Evolutionary conservation across 768 basidiomycete genomes (phyloP).

Genomic region (Leccinum rimulosum): DNA sequence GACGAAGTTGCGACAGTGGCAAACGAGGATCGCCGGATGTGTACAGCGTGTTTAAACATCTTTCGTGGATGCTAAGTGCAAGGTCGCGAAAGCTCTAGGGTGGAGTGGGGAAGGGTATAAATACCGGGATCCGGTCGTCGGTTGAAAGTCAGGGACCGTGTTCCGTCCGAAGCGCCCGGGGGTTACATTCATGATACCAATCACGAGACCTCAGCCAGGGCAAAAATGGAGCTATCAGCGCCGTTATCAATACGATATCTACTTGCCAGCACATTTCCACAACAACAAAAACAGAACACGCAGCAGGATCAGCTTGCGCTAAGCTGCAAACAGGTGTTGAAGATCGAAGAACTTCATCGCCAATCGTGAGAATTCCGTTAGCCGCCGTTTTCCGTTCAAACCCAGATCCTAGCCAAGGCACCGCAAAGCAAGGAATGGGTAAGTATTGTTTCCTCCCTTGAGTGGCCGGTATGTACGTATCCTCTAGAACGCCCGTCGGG

Average conservation of each 20-base stretch:
- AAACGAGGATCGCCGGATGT: slow-evolving; percentile 25
- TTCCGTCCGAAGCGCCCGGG: slow-evolving; percentile 15
- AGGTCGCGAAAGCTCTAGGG: background rate
- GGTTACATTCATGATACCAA: background rate
- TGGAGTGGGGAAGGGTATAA: slow-evolving; percentile 1
- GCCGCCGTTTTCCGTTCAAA: no score
- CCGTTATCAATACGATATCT: background rate
- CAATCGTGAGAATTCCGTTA: background rate
- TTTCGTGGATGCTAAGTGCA: background rate
- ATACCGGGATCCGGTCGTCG: slow-evolving; percentile 1
- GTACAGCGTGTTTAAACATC: slow-evolving; percentile 21
- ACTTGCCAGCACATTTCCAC: background rate
- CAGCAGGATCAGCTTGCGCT: background rate
- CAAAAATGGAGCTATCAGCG: background rate
- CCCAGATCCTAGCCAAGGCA: no score
- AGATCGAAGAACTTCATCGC: background rate
- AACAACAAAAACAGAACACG: background rate
- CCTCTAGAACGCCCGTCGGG: no score
- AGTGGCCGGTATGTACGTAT: no score
- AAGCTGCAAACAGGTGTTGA: background rate
- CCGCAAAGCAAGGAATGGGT: no score
- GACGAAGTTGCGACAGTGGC: slow-evolving; percentile 18
- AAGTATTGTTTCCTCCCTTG: no score
- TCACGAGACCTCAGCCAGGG: background rate
- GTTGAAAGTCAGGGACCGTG: slow-evolving; percentile 2